Conservation (phyloP, 768 basidiomycete genomes). For the Coprinopsis sp. region DNA sequence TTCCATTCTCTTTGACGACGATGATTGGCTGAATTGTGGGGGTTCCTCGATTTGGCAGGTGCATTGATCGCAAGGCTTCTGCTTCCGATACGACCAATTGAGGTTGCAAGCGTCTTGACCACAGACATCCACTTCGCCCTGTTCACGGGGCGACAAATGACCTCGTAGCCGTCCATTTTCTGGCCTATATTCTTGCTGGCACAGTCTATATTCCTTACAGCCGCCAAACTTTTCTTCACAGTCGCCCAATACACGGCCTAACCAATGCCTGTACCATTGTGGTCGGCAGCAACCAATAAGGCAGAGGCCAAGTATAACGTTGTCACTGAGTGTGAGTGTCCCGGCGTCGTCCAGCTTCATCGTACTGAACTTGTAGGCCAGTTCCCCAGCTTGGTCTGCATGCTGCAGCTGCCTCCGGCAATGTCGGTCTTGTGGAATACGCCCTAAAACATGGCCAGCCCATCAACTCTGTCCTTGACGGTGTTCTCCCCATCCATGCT, state of each 20-base stretch:
- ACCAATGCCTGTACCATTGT: slow-evolving; percentile 46
- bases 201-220: not conserved
- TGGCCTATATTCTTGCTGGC: not conserved
- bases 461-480: slow-evolving; percentile 92
- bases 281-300: slow-evolving; percentile 42
- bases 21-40: not conserved
- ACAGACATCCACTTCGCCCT: slow-evolving; percentile 10
- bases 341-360: slow-evolving; percentile 1
- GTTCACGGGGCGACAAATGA: slow-evolving; percentile 5
- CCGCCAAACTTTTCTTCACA: too few relatives aligned
- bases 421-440: slow-evolving; percentile 89
- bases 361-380: slow-evolving; percentile 24
- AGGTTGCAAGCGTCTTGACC: not conserved
- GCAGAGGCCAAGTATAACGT: slow-evolving; percentile 56
- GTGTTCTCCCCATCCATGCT: slow-evolving; percentile 94
- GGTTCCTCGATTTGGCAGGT: slow-evolving; percentile 1
- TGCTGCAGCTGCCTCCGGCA: slow-evolving; percentile 76
- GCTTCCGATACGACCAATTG: slow-evolving; percentile 3
- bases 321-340: slow-evolving; percentile 48
- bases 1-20: too few relatives aligned
- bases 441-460: slow-evolving; percentile 94
- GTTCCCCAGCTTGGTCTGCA: slow-evolving; percentile 77
- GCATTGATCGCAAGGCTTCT: slow-evolving; percentile 8
- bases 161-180: slow-evolving; percentile 3
- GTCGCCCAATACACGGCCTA: not conserved